Evolutionary conservation across 2,329 filamentous ascomycete species (phyloP).

Genomic region (Sporothrix sp.): DNA sequence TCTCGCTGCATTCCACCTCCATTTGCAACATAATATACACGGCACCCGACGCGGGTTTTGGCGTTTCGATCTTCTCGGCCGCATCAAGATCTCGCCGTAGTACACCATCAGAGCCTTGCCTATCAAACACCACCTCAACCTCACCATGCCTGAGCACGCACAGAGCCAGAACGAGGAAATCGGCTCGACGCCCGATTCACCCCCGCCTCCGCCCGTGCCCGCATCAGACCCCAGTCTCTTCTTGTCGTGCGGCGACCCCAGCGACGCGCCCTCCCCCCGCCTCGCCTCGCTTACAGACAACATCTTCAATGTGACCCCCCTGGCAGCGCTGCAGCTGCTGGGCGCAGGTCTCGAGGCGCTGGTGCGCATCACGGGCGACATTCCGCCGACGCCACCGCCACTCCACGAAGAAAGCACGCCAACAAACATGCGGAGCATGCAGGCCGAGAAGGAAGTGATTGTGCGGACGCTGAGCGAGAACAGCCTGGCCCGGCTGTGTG

Average conservation of each 20-base stretch:
- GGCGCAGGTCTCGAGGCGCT: constrained; percentile 61
- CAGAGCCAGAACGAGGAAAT: neutral
- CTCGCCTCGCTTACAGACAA: constrained; percentile 39
- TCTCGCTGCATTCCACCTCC: neutral
- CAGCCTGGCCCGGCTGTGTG: constrained; percentile 37
- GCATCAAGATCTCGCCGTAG: too few species aligned
- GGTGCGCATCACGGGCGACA: constrained; percentile 63
- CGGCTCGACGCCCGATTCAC: constrained; percentile 9
- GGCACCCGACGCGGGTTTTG: too few species aligned
- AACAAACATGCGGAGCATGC: constrained; percentile 49
- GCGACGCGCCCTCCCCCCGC: constrained; percentile 12
- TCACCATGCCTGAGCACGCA: constrained; percentile 3
- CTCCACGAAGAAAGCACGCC: constrained; percentile 49
- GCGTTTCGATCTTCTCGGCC: too few species aligned
- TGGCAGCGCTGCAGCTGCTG: constrained; percentile 71
- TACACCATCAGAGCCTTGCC: too few species aligned
- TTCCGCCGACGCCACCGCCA: constrained; percentile 69
- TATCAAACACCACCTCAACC: neutral
- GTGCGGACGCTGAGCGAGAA: constrained; percentile 48
- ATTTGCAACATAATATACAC: neutral
- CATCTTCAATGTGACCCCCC: constrained; percentile 61
- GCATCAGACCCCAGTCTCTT: constrained; percentile 29
- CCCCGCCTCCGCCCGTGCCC: constrained; percentile 36
- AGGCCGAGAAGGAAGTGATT: constrained; percentile 52
- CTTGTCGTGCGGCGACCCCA: neutral